Evolutionary conservation across 768 basidiomycete species (phyloP).

Genomic region (Suillus alpinus): DNA sequence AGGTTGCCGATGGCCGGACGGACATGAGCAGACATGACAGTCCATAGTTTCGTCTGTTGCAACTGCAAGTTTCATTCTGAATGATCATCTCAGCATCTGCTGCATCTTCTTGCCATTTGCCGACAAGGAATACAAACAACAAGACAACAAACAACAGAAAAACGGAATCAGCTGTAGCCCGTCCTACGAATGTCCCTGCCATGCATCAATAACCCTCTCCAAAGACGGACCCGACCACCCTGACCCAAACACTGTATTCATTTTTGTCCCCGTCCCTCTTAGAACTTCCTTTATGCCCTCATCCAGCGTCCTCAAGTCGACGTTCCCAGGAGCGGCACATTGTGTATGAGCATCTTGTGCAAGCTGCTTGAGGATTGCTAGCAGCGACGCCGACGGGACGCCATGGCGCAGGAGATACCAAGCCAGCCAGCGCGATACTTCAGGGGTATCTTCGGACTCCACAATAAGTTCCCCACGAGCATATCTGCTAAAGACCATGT

Average conservation of each 20-base stretch:
- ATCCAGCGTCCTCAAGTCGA: constrained; percentile 34
- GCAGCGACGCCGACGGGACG: constrained; percentile 68
- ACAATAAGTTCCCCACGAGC: constrained; percentile 48
- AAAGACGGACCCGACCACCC: constrained; percentile 74
- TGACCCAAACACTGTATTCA: constrained; percentile 64
- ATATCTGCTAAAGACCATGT: constrained; percentile 46
- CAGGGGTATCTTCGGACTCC: constrained; percentile 12
- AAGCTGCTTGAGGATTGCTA: constrained; percentile 57
- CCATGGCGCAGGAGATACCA: constrained; percentile 73
- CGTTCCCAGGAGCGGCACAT: constrained; percentile 56
- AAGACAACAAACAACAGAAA: not conserved
- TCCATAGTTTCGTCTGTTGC: not conserved
- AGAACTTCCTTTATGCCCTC: constrained; percentile 81
- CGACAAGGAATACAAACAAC: too few relatives aligned
- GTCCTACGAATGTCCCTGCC: constrained; percentile 34
- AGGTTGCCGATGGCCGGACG: not conserved
- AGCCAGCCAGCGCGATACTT: constrained; percentile 44
- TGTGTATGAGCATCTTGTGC: constrained; percentile 62
- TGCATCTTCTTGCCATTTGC: not conserved
- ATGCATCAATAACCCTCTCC: constrained; percentile 61
- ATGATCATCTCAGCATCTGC: not conserved
- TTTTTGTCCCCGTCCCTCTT: constrained; percentile 80
- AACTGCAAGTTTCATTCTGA: not conserved
- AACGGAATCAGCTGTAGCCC: not conserved
- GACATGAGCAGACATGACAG: not conserved